Conservation (phyloP, 768 basidiomycete species). For the Phaffia australis region DNA sequence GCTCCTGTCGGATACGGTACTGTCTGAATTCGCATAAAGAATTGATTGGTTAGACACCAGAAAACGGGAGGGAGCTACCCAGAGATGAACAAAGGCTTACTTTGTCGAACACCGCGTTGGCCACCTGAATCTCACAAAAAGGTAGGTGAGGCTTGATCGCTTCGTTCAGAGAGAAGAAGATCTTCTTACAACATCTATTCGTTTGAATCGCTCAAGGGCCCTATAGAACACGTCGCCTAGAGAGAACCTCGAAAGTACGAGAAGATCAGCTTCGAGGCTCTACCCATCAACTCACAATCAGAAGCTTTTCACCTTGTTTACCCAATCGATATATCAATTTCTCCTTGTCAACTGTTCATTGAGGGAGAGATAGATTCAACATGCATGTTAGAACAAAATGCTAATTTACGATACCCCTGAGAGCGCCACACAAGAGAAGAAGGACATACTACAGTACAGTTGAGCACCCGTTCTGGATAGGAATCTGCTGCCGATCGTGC, state of each 20-base stretch:
- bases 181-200: conserved; percentile 49
- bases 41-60: too few relatives aligned
- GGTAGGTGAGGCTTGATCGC: too few relatives aligned
- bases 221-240: conserved; percentile 65
- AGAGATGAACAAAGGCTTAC: conserved; percentile 39
- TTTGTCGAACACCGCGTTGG: conserved; percentile 46
- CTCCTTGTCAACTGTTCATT: too few relatives aligned
- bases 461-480: conserved; percentile 72
- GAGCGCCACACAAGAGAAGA: background rate
- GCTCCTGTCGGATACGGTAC: conserved; percentile 12
- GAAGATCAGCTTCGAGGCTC: background rate
- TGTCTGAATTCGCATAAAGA: conserved; percentile 8
- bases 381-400: conserved; percentile 73
- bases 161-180: too few relatives aligned
- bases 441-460: conserved; percentile 47
- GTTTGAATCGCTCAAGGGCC: conserved; percentile 54
- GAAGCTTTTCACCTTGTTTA: background rate
- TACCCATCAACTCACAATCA: background rate
- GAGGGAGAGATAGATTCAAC: conserved; percentile 27
- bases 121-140: conserved; percentile 38
- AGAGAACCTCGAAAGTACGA: background rate
- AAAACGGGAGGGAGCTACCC: background rate
- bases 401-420: conserved; percentile 44
- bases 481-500: conserved; percentile 55
- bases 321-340: too few relatives aligned